Percentiles rank a stretch among this genome's conserved stretches.
Conservation (phyloP, 345 rosid species). For the Dimocarpus longan region DNA sequence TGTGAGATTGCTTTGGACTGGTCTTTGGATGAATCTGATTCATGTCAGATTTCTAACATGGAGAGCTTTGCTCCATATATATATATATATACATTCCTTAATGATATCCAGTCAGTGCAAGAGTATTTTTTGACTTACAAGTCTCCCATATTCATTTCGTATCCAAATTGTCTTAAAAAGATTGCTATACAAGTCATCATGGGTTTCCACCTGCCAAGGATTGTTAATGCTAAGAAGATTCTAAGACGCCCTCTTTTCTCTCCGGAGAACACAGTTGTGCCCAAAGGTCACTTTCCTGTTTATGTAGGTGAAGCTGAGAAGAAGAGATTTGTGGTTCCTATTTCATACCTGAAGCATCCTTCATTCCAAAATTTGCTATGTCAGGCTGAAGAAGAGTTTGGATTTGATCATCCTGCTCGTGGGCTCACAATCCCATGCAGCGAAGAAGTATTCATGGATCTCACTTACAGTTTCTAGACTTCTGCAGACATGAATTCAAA, state of each 20-base stretch:
- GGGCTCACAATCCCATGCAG: conserved; percentile 33
- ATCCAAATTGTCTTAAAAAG: not conserved
- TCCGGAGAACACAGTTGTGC: conserved; percentile 10
- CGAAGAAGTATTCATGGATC: conserved; percentile 29
- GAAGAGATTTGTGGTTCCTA: conserved; percentile 47
- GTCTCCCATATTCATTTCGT: not conserved
- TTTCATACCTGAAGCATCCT: conserved; percentile 41
- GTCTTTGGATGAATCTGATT: not conserved
- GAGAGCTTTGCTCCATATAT: not conserved
- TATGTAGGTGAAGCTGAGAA: conserved; percentile 42
- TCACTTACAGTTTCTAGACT: not conserved
- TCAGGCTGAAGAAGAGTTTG: conserved; percentile 29
- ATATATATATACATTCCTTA: not conserved
- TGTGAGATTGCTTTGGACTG: conserved; percentile 14
- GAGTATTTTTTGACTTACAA: not conserved
- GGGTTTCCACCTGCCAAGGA: conserved; percentile 16
- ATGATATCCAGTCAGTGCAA: not conserved
- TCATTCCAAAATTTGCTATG: conserved; percentile 36
- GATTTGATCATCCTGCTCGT: conserved; percentile 24
- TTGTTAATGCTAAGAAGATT: conserved; percentile 19
- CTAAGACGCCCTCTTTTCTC: not conserved
- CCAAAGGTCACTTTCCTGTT: conserved; percentile 25
- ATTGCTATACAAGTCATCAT: not conserved
- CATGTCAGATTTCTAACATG: not conserved
- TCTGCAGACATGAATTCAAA: not conserved